Percentiles rank a stretch among this genome's conserved stretches.
Conservation (phyloP, 163 green algal species). For the Scenedesmus sp. region DNA sequence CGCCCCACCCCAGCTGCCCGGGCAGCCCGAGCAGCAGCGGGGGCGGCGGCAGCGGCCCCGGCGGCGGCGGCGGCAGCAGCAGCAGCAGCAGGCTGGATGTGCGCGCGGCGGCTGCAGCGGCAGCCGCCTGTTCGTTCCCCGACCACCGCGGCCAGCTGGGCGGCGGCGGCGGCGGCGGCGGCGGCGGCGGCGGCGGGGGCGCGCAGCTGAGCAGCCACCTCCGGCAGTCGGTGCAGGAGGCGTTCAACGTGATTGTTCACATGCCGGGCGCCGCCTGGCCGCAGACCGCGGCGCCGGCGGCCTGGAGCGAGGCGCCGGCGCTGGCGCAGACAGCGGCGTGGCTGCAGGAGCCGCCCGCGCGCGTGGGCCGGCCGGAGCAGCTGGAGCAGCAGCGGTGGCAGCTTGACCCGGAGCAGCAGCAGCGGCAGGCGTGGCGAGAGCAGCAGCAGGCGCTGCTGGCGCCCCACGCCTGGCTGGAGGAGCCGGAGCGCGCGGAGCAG, state of each 20-base stretch:
- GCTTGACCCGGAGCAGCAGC: constrained; percentile 13
- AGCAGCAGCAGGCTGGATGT: neutral
- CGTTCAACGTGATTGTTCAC: constrained; percentile 22
- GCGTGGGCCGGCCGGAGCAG: constrained; percentile 10
- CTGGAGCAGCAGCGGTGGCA: neutral
- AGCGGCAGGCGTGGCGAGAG: constrained; percentile 8
- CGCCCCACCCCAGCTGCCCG: no score
- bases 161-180: constrained; percentile 7
- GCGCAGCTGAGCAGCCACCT: neutral
- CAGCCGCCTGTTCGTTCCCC: constrained; percentile 30
- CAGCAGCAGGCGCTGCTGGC: constrained; percentile 6
- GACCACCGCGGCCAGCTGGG: constrained; percentile 7
- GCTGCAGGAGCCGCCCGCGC: no score
- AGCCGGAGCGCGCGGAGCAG: neutral
- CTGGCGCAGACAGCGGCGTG: no score
- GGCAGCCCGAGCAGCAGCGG: no score
- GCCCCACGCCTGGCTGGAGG: neutral
- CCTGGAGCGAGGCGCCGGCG: no score
- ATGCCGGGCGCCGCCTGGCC: constrained; percentile 5
- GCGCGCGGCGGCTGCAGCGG: constrained; percentile 11
- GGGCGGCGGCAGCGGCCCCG: no score
- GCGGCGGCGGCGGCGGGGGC: constrained; percentile 9
- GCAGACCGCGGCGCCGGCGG: no score
- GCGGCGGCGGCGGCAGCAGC: neutral
- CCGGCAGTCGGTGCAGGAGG: constrained; percentile 31